phyloP scores from a whole-genome alignment of 805 yeast genomes.

The Lipomyces anomalus region DNA sequence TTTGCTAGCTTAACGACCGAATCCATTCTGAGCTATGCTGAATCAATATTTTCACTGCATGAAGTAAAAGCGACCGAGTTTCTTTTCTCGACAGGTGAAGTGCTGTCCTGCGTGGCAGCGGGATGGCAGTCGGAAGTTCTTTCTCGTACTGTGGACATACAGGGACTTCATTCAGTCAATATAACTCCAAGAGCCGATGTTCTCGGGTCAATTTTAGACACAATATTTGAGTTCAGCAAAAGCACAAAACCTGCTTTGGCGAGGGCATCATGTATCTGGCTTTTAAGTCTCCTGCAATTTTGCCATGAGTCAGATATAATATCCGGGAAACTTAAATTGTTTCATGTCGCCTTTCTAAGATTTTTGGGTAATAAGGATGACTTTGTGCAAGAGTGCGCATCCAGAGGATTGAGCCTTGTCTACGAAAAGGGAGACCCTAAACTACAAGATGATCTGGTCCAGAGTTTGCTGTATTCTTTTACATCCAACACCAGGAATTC shows the following conservation, averaged over 20 bases:
- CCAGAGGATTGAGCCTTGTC: constrained; percentile 76
- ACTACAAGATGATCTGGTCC: constrained; percentile 65
- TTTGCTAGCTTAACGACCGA: constrained; percentile 32
- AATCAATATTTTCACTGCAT: constrained; percentile 51
- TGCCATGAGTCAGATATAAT: constrained; percentile 48
- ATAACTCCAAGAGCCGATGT: constrained; percentile 20
- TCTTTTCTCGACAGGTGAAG: constrained; percentile 78
- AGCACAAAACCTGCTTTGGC: constrained; percentile 69
- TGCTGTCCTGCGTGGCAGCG: constrained; percentile 59
- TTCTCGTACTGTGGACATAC: constrained; percentile 50
- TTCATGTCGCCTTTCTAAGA: constrained; percentile 70
- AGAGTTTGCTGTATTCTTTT: constrained; percentile 66
- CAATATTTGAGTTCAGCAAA: constrained; percentile 48
- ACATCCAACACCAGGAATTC: constrained; percentile 48
- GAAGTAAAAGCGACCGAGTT: constrained; percentile 67
- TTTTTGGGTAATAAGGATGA: constrained; percentile 80
- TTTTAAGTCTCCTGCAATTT: constrained; percentile 71
- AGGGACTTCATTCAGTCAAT: constrained; percentile 2
- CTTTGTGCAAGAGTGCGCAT: constrained; percentile 84
- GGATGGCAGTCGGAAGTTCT: constrained; percentile 70
- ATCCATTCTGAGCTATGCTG: constrained; percentile 34
- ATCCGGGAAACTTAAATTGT: constrained; percentile 43
- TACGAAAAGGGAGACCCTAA: constrained; percentile 70
- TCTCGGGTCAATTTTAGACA: constrained; percentile 38
- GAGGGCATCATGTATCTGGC: constrained; percentile 73